These are phyloP conservation scores for Quercus berberidifolia DNA, from an alignment of 306 rosid species.

Conservation along the genomic window DNA sequence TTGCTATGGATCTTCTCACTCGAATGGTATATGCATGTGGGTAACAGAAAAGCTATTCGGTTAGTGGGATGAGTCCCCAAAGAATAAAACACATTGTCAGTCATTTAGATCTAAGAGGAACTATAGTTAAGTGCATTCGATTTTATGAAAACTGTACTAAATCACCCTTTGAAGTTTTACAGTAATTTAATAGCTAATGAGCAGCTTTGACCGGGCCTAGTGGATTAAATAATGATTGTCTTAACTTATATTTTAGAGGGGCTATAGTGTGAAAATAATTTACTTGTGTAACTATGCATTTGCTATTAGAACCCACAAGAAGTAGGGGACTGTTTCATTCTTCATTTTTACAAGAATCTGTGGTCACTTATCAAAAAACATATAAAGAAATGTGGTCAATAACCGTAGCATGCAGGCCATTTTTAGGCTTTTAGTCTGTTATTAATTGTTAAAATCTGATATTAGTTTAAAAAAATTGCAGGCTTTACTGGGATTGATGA, in stretches of 20 bases:
- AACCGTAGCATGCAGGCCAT: neutral
- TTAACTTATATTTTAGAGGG: neutral
- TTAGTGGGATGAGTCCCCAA: neutral
- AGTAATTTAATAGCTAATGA: neutral
- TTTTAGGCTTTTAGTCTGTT: neutral
- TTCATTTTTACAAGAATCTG: neutral
- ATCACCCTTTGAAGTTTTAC: neutral
- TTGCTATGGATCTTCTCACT: neutral
- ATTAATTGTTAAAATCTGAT: neutral
- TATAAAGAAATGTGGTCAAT: neutral
- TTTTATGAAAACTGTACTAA: neutral
- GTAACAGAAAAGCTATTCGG: neutral
- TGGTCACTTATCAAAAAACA: neutral
- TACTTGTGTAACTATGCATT: neutral
- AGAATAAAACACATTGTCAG: neutral
- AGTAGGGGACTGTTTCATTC: neutral
- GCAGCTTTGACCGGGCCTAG: neutral
- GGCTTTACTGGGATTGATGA: slow-evolving; percentile 87
- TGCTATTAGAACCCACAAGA: neutral
- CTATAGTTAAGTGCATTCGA: neutral
- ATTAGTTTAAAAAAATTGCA: slow-evolving; percentile 20
- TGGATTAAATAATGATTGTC: neutral
- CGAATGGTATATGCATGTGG: neutral
- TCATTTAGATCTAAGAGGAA: neutral
- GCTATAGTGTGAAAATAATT: neutral